phyloP scores from a whole-genome alignment of 208 protist genomes.

The Crithidia brevicula region DNA sequence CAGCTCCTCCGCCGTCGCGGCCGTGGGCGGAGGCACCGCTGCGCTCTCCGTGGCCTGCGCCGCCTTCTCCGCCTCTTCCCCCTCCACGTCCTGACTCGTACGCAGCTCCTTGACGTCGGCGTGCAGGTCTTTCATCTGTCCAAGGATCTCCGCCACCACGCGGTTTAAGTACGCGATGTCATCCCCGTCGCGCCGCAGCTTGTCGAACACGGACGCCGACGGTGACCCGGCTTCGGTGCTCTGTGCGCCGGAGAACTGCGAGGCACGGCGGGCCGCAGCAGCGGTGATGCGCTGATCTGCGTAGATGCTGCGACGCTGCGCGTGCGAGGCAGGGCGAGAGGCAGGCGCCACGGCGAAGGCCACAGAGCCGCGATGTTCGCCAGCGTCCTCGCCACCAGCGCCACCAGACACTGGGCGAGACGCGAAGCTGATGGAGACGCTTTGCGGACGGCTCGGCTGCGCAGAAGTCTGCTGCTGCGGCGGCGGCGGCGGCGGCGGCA shows the following conservation, averaged over 20 bases:
- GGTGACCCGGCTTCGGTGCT: not conserved
- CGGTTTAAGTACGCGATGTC: slow-evolving; percentile 90
- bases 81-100: slow-evolving; percentile 16
- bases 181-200: slow-evolving; percentile 60
- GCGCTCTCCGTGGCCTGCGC: not conserved
- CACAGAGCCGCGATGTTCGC: slow-evolving; percentile 25
- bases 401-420: slow-evolving; percentile 12
- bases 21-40: not conserved
- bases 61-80: not conserved
- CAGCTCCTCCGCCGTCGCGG: not conserved
- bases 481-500: no score
- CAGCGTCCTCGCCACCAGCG: slow-evolving; percentile 31
- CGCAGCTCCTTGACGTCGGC: slow-evolving; percentile 73
- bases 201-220: slow-evolving; percentile 42
- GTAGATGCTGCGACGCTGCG: slow-evolving; percentile 23
- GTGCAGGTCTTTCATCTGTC: slow-evolving; percentile 82
- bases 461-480: no score
- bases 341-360: not conserved
- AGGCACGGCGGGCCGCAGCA: slow-evolving; percentile 14
- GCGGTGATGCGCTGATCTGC: slow-evolving; percentile 28
- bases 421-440: slow-evolving; percentile 1
- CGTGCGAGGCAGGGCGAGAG: slow-evolving; percentile 10
- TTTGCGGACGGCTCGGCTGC: not conserved
- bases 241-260: not conserved
- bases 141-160: slow-evolving; percentile 90